A percentile compares a stretch with the other conserved stretches of the same genome.
These are phyloP conservation scores for Coriaria nepalensis DNA, from an alignment of 306 rosid genomes.

Conservation along the genomic window DNA sequence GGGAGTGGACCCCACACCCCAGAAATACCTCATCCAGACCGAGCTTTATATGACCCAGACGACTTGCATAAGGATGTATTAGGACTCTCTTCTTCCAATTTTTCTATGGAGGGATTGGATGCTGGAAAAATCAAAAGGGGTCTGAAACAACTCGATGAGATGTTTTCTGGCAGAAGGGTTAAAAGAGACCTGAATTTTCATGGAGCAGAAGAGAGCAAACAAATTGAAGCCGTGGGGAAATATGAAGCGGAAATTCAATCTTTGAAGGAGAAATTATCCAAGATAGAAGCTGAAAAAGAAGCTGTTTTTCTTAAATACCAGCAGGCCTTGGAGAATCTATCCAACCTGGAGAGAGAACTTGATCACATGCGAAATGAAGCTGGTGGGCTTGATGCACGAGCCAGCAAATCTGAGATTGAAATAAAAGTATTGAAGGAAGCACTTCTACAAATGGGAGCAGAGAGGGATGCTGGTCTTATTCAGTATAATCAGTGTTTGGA, in stretches of 20 bases:
- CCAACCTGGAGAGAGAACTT: constrained; percentile 55
- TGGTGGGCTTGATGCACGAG: constrained; percentile 67
- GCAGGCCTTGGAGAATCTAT: constrained; percentile 53
- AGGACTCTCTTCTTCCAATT: constrained; percentile 32
- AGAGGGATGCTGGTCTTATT: constrained; percentile 57
- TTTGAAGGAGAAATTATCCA: constrained; percentile 39
- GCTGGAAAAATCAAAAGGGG: constrained; percentile 44
- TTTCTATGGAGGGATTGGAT: constrained; percentile 23
- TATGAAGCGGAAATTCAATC: constrained; percentile 53
- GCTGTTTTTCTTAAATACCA: constrained; percentile 55
- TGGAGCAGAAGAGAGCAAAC: constrained; percentile 15
- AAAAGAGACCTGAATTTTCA: constrained; percentile 8
- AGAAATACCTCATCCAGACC: constrained; percentile 38
- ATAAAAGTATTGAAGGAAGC: constrained; percentile 61
- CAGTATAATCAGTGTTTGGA: constrained; percentile 51
- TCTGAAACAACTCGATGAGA: constrained; percentile 56
- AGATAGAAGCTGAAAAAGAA: constrained; percentile 71
- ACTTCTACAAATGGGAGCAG: constrained; percentile 42
- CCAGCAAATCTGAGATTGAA: constrained; percentile 86
- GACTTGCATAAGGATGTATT: constrained; percentile 39
- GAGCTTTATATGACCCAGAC: constrained; percentile 35
- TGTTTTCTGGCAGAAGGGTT: constrained; percentile 19
- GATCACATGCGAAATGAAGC: constrained; percentile 36
- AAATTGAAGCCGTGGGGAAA: constrained; percentile 29
- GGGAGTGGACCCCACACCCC: constrained; percentile 49